Conservation (phyloP, 129 eudicot species). For the Arctium minus region DNA sequence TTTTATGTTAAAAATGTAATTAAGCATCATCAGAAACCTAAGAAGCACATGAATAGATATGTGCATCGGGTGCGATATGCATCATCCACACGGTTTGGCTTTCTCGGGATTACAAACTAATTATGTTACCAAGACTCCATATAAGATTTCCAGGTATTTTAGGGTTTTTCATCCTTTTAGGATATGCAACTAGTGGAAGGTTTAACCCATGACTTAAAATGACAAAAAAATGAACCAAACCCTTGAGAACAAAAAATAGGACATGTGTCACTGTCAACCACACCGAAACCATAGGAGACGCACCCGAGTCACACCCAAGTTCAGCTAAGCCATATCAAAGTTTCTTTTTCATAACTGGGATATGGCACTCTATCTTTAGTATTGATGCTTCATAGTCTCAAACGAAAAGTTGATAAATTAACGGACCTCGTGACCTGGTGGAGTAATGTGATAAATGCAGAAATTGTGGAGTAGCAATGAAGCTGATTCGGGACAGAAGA, state of each 20-base stretch:
- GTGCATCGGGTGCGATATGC: neutral
- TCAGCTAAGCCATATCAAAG: neutral
- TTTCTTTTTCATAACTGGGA: too few relatives aligned
- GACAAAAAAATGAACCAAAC: too few relatives aligned
- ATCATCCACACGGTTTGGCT: neutral
- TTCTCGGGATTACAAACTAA: neutral
- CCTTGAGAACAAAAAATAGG: neutral
- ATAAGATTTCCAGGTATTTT: neutral
- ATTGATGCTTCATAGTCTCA: conserved; percentile 6
- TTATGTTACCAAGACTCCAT: neutral
- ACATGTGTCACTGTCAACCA: neutral
- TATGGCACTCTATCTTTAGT: neutral
- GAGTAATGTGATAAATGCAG: conserved; percentile 94
- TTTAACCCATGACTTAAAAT: too few relatives aligned
- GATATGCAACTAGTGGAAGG: too few relatives aligned
- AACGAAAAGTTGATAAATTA: conserved; percentile 9
- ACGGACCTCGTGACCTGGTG: conserved; percentile 99
- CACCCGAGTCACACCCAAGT: neutral
- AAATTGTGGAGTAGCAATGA: conserved; percentile 92
- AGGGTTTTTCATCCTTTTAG: neutral
- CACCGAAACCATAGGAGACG: neutral
- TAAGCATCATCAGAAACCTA: neutral
- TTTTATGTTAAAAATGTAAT: conserved; percentile 37
- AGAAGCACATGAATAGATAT: neutral
- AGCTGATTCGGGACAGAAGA: conserved; percentile 88